Evolutionary conservation across 176 grass and related monocot species (phyloP).

Genomic region (Stipa capillata): DNA sequence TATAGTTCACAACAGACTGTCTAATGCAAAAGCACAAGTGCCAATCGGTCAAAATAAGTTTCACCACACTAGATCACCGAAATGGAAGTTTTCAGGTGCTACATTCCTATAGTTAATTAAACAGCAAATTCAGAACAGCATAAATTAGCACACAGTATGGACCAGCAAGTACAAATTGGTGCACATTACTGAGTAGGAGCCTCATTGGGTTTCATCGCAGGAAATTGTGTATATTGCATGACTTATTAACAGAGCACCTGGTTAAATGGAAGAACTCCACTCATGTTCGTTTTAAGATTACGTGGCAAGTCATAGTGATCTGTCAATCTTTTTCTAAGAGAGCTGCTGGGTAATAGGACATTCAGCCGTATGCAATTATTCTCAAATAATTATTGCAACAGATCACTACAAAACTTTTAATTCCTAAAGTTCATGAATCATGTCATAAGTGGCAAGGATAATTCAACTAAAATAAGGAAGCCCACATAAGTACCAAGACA

Average conservation of each 20-base stretch:
- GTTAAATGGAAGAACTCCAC: conserved; percentile 1
- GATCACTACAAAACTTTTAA: not conserved
- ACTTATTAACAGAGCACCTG: not conserved
- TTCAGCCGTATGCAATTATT: not conserved
- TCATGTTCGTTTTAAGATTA: not conserved
- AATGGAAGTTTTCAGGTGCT: not conserved
- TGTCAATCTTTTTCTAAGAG: conserved; percentile 1
- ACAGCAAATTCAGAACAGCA: not conserved
- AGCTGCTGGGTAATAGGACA: not conserved
- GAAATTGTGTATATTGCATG: not conserved
- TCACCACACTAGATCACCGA: not conserved
- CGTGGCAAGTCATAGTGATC: not conserved
- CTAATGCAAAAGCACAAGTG: not conserved
- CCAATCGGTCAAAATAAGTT: not conserved
- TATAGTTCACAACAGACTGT: not conserved
- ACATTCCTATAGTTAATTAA: not conserved
- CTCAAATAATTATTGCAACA: not conserved
- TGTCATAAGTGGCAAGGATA: not conserved
- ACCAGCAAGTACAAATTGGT: not conserved
- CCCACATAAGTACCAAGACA: too few species aligned
- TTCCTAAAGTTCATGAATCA: not conserved
- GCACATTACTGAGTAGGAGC: not conserved
- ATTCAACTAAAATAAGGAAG: conserved; percentile 1
- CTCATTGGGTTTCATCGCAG: not conserved
- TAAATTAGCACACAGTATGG: too few species aligned